These are phyloP conservation scores for Naematelia aurantialba DNA, from an alignment of 768 basidiomycete genomes.

Conservation along the genomic window DNA sequence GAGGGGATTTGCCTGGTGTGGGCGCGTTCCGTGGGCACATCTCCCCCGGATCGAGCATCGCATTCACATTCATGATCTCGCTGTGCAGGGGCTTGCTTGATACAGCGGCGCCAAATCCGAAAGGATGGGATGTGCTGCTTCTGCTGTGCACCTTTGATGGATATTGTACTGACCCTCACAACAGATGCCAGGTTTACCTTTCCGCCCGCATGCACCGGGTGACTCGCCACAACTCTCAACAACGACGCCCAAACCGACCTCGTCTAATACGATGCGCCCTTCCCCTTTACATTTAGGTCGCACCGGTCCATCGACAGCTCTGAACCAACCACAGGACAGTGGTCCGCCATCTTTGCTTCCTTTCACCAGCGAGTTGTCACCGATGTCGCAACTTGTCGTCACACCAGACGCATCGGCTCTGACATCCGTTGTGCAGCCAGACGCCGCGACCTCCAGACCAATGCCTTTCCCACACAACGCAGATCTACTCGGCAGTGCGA, in stretches of 20 bases:
- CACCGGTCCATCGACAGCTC: neutral
- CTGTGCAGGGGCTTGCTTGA: neutral
- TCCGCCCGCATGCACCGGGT: neutral
- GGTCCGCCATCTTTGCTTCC: neutral
- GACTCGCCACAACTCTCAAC: neutral
- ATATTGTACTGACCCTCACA: neutral
- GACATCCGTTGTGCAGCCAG: neutral
- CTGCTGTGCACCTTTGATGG: neutral
- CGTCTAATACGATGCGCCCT: neutral
- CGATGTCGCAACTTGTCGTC: neutral
- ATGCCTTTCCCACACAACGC: slow-evolving; percentile 9
- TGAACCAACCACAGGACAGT: neutral
- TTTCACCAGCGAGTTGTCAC: neutral
- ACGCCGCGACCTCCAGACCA: neutral
- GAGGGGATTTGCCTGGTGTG: no score
- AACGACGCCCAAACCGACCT: neutral
- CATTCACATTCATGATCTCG: neutral
- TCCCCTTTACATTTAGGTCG: neutral
- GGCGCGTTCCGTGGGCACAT: no score
- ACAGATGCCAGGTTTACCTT: neutral
- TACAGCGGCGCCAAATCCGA: neutral
- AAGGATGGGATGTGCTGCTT: neutral
- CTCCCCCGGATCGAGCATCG: neutral
- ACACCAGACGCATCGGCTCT: neutral
- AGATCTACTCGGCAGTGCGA: slow-evolving; percentile 8